Evolutionary conservation across 768 basidiomycete genomes (phyloP), one percentile per base, ranked within the genome.

Genomic region (Brasilioporus rufonigricans): DNA sequence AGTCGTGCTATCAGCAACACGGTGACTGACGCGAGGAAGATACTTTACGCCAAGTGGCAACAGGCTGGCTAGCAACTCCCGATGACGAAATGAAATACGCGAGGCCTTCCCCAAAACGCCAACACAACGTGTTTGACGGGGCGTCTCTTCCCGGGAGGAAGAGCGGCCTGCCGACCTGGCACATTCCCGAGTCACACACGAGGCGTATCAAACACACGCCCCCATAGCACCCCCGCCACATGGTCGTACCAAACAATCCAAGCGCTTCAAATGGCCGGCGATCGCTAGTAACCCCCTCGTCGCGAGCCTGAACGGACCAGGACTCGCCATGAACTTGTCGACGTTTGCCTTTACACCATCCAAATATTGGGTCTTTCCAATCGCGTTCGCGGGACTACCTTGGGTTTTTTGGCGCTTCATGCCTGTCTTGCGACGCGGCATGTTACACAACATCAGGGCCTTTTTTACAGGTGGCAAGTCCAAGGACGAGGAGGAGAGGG

Each of bases 361-460:
- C 40, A 68, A 58, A 51, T 61, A 61, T 51, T 71, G 57, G 59
- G 56, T 62, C 39, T 38, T 68, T 48, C 68, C 69, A 29, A 38
- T 72, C 58, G 61, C 66, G n/a, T 60, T 71, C 31, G 61, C 65
- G 2, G 65, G 65, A 51, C 44, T 71, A 8, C 64, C 64, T 27
- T 65, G 58, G 58, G 33, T 70, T 51, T 13, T 68, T 4, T 35
- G 55, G 48, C 61, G 63, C 40, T 50, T 53, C 57, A 57, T 62
- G 56, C 56, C 54, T 4, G 2, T 29, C 2, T 4, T 39, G n/a
- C 27, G 32, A 3, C 44, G 19, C 4, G 2, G 16, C 26, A 1
- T 38, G 0, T n/a, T n/a, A n/a, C 49, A 35, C 14, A 12, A 1
- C 18, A 0, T 61, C 36, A 58, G 3, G 21, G 24, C 13, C 14